These are phyloP conservation scores for Fusarium ramigenum DNA, from an alignment of 2,329 filamentous ascomycete genomes.

Conservation along the genomic window DNA sequence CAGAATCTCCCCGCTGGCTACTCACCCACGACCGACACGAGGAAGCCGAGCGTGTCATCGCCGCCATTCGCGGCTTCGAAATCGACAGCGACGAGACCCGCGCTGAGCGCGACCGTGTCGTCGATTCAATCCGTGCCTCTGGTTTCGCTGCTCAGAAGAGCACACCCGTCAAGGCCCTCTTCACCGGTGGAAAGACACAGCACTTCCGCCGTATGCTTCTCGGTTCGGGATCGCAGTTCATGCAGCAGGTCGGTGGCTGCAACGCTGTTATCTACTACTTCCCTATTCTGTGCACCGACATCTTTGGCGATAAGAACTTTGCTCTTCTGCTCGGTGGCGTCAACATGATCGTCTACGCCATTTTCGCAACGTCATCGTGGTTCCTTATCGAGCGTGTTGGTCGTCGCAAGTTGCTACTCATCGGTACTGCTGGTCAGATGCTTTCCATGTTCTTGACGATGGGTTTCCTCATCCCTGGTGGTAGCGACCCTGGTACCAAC, in stretches of 20 bases:
- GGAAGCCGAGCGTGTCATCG: slow-evolving; percentile 48
- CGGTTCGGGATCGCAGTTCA: slow-evolving; percentile 66
- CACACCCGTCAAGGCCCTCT: slow-evolving; percentile 62
- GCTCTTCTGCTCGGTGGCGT: slow-evolving; percentile 61
- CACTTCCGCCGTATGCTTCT: slow-evolving; percentile 72
- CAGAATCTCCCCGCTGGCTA: slow-evolving; percentile 58
- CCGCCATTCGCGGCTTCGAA: slow-evolving; percentile 49
- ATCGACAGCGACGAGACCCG: slow-evolving; percentile 65
- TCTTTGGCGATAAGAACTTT: slow-evolving; percentile 50
- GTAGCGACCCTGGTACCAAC: slow-evolving; percentile 44
- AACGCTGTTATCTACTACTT: slow-evolving; percentile 71
- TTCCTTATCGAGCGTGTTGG: slow-evolving; percentile 60
- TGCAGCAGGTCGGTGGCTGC: slow-evolving; percentile 70
- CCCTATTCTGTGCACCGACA: slow-evolving; percentile 61
- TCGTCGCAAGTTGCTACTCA: slow-evolving; percentile 57
- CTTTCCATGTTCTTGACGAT: slow-evolving; percentile 70
- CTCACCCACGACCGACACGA: slow-evolving; percentile 59
- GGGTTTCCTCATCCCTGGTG: slow-evolving; percentile 72
- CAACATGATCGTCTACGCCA: slow-evolving; percentile 65
- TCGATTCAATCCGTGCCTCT: slow-evolving; percentile 60
- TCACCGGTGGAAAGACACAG: slow-evolving; percentile 71
- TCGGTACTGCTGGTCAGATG: slow-evolving; percentile 57
- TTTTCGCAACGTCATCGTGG: slow-evolving; percentile 65
- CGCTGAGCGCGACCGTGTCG: slow-evolving; percentile 64
- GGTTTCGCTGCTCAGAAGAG: slow-evolving; percentile 56